phyloP scores from a whole-genome alignment of 1,284 basidiomycete genomes.

The Jaminaea rosea region DNA sequence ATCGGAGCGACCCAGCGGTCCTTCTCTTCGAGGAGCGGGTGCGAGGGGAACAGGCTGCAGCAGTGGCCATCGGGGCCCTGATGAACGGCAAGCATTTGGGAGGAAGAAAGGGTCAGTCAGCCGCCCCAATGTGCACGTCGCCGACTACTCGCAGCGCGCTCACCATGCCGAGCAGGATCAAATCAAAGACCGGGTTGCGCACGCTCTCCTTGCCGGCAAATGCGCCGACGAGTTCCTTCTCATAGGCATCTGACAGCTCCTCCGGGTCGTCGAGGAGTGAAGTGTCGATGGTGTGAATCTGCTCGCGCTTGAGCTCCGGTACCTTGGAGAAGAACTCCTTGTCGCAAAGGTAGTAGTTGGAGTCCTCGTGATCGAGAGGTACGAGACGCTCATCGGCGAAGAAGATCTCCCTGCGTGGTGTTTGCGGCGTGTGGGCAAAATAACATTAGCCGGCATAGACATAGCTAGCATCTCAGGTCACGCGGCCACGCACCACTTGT shows the following conservation, averaged over 20 bases:
- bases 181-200: constrained; percentile 45
- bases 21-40: constrained; percentile 70
- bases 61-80: constrained; percentile 81
- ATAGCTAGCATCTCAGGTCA: no score
- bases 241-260: constrained; percentile 83
- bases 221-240: constrained; percentile 75
- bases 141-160: no score
- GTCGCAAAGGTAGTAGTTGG: constrained; percentile 73
- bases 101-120: no score
- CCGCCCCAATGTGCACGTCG: no score
- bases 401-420: constrained; percentile 73
- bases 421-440: not conserved
- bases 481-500: constrained; percentile 70
- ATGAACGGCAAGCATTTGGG: no score
- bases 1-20: constrained; percentile 91
- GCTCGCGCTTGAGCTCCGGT: constrained; percentile 60
- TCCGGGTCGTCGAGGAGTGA: constrained; percentile 59
- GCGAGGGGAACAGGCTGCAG: constrained; percentile 86
- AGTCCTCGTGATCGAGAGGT: constrained; percentile 81
- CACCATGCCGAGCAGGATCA: constrained; percentile 47
- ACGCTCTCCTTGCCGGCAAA: constrained; percentile 53
- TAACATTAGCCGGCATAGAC: no score
- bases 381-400: constrained; percentile 96
- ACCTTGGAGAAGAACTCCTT: constrained; percentile 74
- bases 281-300: constrained; percentile 79